Evolutionary conservation across 306 rosid species (phyloP).

Genomic region (Quercus bicolor): DNA sequence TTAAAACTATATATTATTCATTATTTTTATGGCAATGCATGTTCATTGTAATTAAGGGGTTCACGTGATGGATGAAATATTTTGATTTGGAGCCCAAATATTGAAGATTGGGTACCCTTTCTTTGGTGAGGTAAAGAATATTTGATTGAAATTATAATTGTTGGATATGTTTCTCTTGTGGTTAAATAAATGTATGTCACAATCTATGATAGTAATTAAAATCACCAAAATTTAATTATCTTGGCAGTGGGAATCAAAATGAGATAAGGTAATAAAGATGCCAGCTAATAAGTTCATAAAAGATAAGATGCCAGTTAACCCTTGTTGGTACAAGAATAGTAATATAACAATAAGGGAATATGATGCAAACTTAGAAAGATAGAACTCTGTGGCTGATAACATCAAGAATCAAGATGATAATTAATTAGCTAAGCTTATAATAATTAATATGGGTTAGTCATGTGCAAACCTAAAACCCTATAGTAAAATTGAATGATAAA

Average conservation of each 20-base stretch:
- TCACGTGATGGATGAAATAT: neutral
- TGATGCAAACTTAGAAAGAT: neutral
- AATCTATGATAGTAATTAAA: neutral
- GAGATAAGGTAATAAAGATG: neutral
- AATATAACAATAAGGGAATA: neutral
- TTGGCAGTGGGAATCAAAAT: no score
- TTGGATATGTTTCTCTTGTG: neutral
- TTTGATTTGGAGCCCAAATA: neutral
- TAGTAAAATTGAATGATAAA: neutral
- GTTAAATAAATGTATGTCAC: neutral
- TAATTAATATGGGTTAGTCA: neutral
- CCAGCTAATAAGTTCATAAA: neutral
- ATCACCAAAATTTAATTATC: neutral
- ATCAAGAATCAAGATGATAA: neutral
- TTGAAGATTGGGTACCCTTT: neutral
- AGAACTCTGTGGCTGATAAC: neutral
- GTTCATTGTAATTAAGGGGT: neutral
- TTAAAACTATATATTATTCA: neutral
- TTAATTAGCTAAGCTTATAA: neutral
- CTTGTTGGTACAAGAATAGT: neutral
- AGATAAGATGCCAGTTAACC: neutral
- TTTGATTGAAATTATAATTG: neutral
- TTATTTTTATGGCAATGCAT: neutral
- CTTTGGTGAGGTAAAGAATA: neutral
- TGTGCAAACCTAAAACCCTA: neutral